phyloP scores from a whole-genome alignment of 108 stramenopile genomes.

The Tribonema minus region DNA sequence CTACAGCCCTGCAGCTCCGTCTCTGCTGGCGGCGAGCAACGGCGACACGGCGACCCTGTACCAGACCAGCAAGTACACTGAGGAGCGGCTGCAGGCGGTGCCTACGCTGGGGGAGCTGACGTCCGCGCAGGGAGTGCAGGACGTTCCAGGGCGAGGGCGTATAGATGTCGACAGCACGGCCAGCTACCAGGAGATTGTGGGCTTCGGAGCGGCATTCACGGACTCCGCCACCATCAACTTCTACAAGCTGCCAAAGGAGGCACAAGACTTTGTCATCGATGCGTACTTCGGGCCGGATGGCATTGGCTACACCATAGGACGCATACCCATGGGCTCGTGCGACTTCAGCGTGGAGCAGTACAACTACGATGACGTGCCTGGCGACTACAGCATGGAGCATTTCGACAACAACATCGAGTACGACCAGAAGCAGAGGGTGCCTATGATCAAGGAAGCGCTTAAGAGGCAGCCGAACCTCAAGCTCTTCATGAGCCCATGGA shows the following conservation, averaged over 20 bases:
- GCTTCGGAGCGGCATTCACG: constrained; percentile 96
- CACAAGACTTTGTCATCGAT: constrained; percentile 65
- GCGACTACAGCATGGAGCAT: constrained; percentile 74
- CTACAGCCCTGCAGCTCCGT: too few species aligned
- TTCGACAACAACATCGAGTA: constrained; percentile 64
- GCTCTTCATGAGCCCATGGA: constrained; percentile 82
- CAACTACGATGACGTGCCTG: constrained; percentile 74
- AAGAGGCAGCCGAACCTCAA: constrained; percentile 58
- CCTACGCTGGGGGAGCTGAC: background rate
- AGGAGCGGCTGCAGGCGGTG: background rate
- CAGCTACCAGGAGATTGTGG: constrained; percentile 62
- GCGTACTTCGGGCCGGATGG: constrained; percentile 78
- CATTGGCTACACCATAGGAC: constrained; percentile 73
- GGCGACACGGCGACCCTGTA: too few species aligned
- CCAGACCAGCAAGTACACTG: background rate
- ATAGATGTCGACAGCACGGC: constrained; percentile 13
- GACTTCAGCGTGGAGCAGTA: constrained; percentile 84
- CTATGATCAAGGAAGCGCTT: constrained; percentile 17
- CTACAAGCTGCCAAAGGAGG: constrained; percentile 62
- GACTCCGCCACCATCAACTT: constrained; percentile 82
- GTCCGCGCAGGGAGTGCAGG: background rate
- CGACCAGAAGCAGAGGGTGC: constrained; percentile 68
- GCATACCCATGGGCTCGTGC: constrained; percentile 91
- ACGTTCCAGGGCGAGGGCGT: background rate
- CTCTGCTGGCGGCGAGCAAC: too few species aligned